A percentile compares a stretch with the other conserved stretches of the same genome.
Conservation (phyloP, 371 early-diverging fungal species). For the Batkoa obscura region DNA sequence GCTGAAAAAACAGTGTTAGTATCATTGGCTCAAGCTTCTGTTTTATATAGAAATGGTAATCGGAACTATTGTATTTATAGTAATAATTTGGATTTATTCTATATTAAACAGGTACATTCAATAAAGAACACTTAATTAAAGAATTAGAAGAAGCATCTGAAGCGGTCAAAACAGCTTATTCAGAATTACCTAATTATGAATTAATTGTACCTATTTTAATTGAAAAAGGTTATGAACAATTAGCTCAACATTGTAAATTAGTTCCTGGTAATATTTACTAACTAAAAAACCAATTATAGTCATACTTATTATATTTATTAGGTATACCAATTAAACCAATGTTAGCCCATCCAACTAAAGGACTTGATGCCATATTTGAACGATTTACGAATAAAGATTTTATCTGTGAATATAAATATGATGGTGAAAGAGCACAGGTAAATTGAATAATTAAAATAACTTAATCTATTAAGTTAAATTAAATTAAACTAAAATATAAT, state of each 20-base stretch:
- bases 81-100: background rate
- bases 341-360: slow-evolving; percentile 98
- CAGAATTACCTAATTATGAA: slow-evolving; percentile 80
- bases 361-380: slow-evolving; percentile 81
- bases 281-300: background rate
- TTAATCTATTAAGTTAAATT: background rate
- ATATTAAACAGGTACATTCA: slow-evolving; percentile 17
- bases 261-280: slow-evolving; percentile 42
- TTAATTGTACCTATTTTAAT: slow-evolving; percentile 71
- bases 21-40: slow-evolving; percentile 67
- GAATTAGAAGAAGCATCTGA: slow-evolving; percentile 48
- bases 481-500: slow-evolving; percentile 2
- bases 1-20: slow-evolving; percentile 89
- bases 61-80: background rate
- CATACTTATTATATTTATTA: slow-evolving; percentile 14
- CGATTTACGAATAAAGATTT: slow-evolving; percentile 81
- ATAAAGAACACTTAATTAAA: slow-evolving; percentile 24
- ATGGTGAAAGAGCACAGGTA: slow-evolving; percentile 98
- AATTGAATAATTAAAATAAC: slow-evolving; percentile 3
- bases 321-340: slow-evolving; percentile 98
- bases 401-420: slow-evolving; percentile 99
- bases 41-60: slow-evolving; percentile 12
- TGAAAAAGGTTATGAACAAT: slow-evolving; percentile 40
- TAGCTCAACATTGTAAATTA: slow-evolving; percentile 57
- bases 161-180: slow-evolving; percentile 74